Evolutionary conservation across 352 stramenopile genomes (phyloP).

Genomic region (Phytophthora sansomeana): DNA sequence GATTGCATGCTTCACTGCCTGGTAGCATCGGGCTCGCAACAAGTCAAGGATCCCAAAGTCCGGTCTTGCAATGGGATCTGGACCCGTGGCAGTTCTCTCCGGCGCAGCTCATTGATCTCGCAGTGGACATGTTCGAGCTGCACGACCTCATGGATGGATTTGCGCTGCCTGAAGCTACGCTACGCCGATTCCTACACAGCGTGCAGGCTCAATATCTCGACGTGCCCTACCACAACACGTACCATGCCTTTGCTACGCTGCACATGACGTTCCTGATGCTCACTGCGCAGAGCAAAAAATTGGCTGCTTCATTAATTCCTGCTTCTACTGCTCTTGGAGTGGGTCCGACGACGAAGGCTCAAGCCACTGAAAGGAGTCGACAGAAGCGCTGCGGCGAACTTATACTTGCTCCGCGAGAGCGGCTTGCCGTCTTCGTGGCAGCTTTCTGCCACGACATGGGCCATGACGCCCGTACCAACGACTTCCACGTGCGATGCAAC

Average conservation of each 20-base stretch:
- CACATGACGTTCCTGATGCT: constrained; percentile 85
- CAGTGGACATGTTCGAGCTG: constrained; percentile 78
- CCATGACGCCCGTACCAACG: constrained; percentile 90
- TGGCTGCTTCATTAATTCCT: constrained; percentile 30
- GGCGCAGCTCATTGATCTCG: constrained; percentile 70
- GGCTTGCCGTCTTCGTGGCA: constrained; percentile 82
- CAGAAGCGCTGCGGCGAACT: constrained; percentile 44
- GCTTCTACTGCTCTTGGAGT: constrained; percentile 26
- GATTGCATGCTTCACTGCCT: constrained; percentile 21
- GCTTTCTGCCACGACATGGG: constrained; percentile 91
- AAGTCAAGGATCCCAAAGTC: constrained; percentile 24
- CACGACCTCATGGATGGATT: constrained; percentile 74
- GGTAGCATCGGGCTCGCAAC: constrained; percentile 14
- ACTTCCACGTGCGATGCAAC: constrained; percentile 85
- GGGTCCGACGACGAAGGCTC: constrained; percentile 28
- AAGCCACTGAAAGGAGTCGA: constrained; percentile 26
- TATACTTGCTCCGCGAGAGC: constrained; percentile 57
- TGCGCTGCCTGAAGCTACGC: constrained; percentile 56
- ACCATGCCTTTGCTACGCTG: constrained; percentile 84
- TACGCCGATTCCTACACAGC: constrained; percentile 71
- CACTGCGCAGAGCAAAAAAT: constrained; percentile 55
- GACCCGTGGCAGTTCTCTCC: constrained; percentile 69
- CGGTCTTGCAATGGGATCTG: constrained; percentile 55
- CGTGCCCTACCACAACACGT: constrained; percentile 89
- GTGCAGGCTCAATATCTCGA: constrained; percentile 83